These are phyloP conservation scores for Chlamydomonas applanata DNA, from an alignment of 139 green algal species.

Conservation along the genomic window DNA sequence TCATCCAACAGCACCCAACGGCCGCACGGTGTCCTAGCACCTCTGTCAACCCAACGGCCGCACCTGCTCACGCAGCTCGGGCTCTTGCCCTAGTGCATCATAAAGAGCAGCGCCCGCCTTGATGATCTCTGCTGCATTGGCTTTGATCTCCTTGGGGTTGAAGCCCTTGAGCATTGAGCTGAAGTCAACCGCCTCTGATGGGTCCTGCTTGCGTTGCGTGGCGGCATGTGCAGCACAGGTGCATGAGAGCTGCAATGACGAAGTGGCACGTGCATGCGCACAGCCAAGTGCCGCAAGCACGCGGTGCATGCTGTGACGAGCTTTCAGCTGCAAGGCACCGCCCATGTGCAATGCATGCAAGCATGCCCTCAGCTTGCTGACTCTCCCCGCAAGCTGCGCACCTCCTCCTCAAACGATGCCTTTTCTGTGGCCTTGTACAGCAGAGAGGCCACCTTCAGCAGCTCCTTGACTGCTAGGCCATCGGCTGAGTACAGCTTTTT, in stretches of 20 bases:
- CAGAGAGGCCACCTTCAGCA: constrained; percentile 75
- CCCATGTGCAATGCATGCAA: neutral
- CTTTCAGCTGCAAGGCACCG: neutral
- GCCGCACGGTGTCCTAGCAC: too few species aligned
- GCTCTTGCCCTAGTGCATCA: constrained; percentile 65
- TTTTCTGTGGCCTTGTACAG: constrained; percentile 69
- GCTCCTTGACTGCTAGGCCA: constrained; percentile 69
- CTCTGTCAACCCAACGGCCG: too few species aligned
- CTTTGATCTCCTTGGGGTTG: constrained; percentile 47
- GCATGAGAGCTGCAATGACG: neutral
- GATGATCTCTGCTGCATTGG: constrained; percentile 60
- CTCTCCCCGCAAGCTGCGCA: too few species aligned
- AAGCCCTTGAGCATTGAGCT: constrained; percentile 35
- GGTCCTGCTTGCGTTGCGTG: constrained; percentile 20
- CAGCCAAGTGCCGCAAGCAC: too few species aligned
- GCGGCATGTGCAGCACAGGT: neutral
- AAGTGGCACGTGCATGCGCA: neutral
- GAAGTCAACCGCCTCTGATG: constrained; percentile 35
- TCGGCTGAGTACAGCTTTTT: constrained; percentile 82
- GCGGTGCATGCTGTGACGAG: too few species aligned
- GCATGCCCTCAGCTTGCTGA: neutral
- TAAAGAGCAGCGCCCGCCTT: constrained; percentile 62
- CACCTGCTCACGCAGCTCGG: constrained; percentile 47
- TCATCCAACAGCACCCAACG: too few species aligned
- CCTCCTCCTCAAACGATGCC: constrained; percentile 45